Base-by-base conservation (phyloP, 2,329 filamentous ascomycete species). In the Periconia sp. region DNA sequence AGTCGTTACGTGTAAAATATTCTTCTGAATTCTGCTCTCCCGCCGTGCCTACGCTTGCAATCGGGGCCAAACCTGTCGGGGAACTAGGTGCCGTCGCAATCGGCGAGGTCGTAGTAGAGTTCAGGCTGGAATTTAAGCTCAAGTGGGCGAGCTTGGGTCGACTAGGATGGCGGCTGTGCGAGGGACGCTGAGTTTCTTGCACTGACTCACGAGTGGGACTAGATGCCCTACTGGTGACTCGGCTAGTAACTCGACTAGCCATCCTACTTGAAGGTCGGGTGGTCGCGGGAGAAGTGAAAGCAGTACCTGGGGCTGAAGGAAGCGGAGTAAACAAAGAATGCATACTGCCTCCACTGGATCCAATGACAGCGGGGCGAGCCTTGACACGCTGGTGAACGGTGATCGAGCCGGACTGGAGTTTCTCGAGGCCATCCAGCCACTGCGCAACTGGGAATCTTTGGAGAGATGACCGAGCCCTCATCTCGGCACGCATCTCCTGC, bases 361-460 rank as follows among this genome's bases (percentile, higher is more conserved):
- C n/a, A 17, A 18, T 23, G n/a, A 36, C 42, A 22, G 29, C 23
- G 17, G 37, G 46, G 19, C 25, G 26, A 18, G 34, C 39, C 5
- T 23, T 23, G 2, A 62, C 63, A 52, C 71, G 71, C 56, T 76
- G 68, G 57, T 80, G 77, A 12, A 83, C 74, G 36, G 78, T 78
- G 59, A 86, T 85, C 0, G 82, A 76, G 8, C 78, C 81, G 11
- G 71, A 71, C 57, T 87, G 83, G 13, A 87, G 73, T 28, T 79
- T 81, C 48, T 85, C 83, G 8, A 86, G 69, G 48, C 84, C 81
- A 55, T 85, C 79, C 37, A 85, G 75, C 84, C 84, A 87, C 57
- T 86, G 82, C 3, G 79, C 80, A 11, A 87, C 83, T 12, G 84
- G 84, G 69, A 87, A 87, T 21, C 84, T 77, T 57, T 87, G 84